Conservation (phyloP, 306 rosid genomes). For the Albizia julibrissin region DNA sequence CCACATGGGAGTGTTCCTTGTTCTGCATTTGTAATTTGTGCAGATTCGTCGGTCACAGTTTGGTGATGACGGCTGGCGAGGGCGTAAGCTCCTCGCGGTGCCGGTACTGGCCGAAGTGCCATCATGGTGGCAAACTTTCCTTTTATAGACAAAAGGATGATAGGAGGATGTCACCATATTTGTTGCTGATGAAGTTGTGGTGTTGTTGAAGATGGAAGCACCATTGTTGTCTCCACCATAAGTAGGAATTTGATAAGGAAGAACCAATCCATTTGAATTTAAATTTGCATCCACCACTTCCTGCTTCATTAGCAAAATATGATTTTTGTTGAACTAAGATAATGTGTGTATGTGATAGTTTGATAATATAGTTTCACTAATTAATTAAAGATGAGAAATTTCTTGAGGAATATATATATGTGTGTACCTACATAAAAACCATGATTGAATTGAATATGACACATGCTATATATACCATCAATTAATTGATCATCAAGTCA, state of each 20-base stretch:
- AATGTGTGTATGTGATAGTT: neutral
- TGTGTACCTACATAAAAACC: too few relatives aligned
- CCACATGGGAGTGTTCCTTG: slow-evolving; percentile 38
- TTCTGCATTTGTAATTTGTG: slow-evolving; percentile 28
- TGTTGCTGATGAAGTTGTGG: neutral
- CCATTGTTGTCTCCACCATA: neutral
- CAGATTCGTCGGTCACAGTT: neutral
- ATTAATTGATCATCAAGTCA: too few relatives aligned
- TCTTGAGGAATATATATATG: too few relatives aligned
- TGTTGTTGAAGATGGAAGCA: neutral
- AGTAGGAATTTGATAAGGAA: neutral
- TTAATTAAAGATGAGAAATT: too few relatives aligned
- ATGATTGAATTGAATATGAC: too few relatives aligned
- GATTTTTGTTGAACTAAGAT: neutral
- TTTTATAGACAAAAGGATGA: neutral
- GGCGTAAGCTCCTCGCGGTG: neutral
- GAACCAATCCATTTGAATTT: neutral
- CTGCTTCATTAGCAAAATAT: neutral
- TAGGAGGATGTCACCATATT: neutral
- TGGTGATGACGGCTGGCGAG: neutral
- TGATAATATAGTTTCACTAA: too few relatives aligned
- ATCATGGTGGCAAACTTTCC: neutral
- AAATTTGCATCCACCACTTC: neutral
- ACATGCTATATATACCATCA: too few relatives aligned
- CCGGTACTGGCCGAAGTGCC: neutral